phyloP scores from a whole-genome alignment of 768 basidiomycete genomes.

The Tricholoma bakamatsutake region DNA sequence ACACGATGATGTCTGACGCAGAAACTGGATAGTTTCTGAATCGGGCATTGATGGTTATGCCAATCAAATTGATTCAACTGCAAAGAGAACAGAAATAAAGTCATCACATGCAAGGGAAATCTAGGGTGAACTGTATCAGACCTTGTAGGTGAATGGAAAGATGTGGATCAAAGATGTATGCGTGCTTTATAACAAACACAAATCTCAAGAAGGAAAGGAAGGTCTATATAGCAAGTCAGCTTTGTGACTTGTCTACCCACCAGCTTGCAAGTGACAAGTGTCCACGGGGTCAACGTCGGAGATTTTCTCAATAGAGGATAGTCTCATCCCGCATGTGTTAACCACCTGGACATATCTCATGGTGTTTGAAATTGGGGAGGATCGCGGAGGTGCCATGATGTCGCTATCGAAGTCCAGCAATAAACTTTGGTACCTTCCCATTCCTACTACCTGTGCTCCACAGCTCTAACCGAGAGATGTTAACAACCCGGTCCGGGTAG shows the following conservation, averaged over 20 bases:
- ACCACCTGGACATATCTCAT: background rate
- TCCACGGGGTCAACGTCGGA: background rate
- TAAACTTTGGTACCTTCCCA: background rate
- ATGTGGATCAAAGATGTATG: background rate
- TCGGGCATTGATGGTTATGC: background rate
- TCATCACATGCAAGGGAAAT: background rate
- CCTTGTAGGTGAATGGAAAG: background rate
- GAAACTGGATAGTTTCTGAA: background rate
- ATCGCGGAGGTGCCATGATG: background rate
- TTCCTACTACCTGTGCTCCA: background rate
- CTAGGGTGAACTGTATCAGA: background rate
- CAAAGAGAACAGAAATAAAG: background rate
- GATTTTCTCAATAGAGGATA: background rate
- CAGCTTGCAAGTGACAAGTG: background rate
- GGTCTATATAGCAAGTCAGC: too few species aligned
- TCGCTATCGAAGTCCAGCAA: background rate
- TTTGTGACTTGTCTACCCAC: background rate
- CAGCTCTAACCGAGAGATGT: background rate
- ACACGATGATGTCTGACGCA: background rate
- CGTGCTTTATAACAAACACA: background rate
- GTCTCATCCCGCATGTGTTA: background rate
- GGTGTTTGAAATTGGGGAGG: background rate
- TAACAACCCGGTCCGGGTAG: background rate
- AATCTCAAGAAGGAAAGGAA: background rate
- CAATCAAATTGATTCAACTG: background rate